Conservation (phyloP, 306 rosid species). For the Cucurbita argyrosperma region DNA sequence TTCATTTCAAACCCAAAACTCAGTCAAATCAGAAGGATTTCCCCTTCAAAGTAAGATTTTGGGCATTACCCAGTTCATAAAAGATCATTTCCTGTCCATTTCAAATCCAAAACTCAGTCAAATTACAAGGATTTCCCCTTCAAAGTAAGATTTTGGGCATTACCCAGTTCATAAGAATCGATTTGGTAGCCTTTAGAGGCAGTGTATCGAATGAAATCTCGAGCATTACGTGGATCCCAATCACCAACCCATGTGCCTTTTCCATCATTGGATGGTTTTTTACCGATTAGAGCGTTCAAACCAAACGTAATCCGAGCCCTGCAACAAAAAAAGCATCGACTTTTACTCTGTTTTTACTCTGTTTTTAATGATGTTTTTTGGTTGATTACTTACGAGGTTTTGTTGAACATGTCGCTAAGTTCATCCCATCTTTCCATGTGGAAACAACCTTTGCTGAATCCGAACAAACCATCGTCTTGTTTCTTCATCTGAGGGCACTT, state of each 20-base stretch:
- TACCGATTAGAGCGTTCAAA: constrained; percentile 44
- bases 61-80: constrained; percentile 21
- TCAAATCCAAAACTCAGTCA: too few relatives aligned
- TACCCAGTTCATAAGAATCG: constrained; percentile 40
- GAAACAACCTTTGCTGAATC: constrained; percentile 40
- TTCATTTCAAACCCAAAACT: too few relatives aligned
- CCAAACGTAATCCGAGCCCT: constrained; percentile 46
- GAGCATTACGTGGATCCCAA: constrained; percentile 40
- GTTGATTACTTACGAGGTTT: constrained; percentile 10
- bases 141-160: background rate
- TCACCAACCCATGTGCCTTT: constrained; percentile 21
- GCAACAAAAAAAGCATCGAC: background rate
- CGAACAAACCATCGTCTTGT: constrained; percentile 22
- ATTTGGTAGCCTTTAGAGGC: constrained; percentile 43
- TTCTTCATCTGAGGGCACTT: constrained; percentile 16
- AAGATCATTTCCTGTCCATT: too few relatives aligned
- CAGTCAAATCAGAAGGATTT: too few relatives aligned
- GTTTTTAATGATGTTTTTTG: background rate
- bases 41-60: background rate
- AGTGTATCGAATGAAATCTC: constrained; percentile 33
- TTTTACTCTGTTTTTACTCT: background rate
- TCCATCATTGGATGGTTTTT: constrained; percentile 12
- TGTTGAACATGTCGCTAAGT: constrained; percentile 17
- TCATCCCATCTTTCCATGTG: constrained; percentile 37
- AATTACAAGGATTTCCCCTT: too few relatives aligned